A percentile compares a stretch with the other conserved stretches of the same genome.
Evolutionary conservation across 1,139 yeast species (phyloP).

Genomic region (Suhomyces atakaporum): DNA sequence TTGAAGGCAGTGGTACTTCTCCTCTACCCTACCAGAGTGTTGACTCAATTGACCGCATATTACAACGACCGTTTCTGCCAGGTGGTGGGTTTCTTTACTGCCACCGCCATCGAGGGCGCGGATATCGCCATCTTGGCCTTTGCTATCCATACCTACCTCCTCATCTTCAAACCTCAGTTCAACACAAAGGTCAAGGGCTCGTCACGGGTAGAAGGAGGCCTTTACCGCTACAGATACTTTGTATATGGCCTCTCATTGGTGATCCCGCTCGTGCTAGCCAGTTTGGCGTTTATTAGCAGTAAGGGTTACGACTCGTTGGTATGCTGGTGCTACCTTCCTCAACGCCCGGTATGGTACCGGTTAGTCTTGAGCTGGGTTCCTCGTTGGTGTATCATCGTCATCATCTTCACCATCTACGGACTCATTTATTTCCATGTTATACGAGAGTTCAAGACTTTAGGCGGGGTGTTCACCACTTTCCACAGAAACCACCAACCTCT

Average conservation of each 20-base stretch:
- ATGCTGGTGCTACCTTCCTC: constrained; percentile 83
- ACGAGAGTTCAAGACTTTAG: constrained; percentile 54
- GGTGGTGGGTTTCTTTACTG: constrained; percentile 83
- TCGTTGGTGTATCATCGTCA: constrained; percentile 64
- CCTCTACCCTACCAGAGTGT: constrained; percentile 68
- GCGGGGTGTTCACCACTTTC: constrained; percentile 46
- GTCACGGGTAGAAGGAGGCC: constrained; percentile 68
- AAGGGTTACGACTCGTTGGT: constrained; percentile 64
- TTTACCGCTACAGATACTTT: constrained; percentile 57
- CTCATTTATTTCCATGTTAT: constrained; percentile 75
- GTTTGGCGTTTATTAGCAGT: constrained; percentile 62
- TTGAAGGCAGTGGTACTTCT: constrained; percentile 71
- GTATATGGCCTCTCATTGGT: constrained; percentile 63
- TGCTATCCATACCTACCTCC: constrained; percentile 78
- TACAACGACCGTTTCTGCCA: constrained; percentile 61
- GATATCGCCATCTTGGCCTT: constrained; percentile 82
- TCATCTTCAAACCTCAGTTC: constrained; percentile 63
- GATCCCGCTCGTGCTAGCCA: constrained; percentile 69
- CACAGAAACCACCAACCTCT: constrained; percentile 19
- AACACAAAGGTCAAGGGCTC: constrained; percentile 48
- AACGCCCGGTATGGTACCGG: constrained; percentile 72
- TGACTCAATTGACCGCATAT: constrained; percentile 51
- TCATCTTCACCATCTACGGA: constrained; percentile 66
- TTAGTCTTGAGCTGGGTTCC: constrained; percentile 82
- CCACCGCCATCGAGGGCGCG: constrained; percentile 82